Percentiles rank a stretch among this genome's conserved stretches.
phyloP scores from a whole-genome alignment of 1,284 basidiomycete species.

The Phylloporus gajari region DNA sequence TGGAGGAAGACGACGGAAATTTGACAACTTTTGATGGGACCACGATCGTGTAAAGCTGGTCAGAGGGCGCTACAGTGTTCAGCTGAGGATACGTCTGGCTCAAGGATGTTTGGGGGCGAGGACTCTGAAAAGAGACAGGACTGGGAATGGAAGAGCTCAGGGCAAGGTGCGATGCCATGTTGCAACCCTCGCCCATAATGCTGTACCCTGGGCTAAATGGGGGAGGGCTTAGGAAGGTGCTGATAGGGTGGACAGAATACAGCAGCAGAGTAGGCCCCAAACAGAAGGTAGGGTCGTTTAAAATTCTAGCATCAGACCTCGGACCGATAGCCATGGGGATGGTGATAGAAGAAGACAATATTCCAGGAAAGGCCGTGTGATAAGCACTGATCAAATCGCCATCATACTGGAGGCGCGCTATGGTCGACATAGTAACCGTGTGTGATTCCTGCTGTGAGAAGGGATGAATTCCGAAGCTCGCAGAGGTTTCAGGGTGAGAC shows the following conservation, averaged over 20 bases:
- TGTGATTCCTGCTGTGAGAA: not conserved
- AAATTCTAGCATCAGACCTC: not conserved
- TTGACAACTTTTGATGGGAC: conserved; percentile 24
- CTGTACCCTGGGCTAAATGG: not conserved
- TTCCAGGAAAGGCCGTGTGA: not conserved
- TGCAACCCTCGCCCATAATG: not conserved
- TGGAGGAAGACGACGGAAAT: conserved; percentile 8
- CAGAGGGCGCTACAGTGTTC: not conserved
- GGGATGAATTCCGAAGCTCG: not conserved
- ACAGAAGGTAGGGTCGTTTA: conserved; percentile 2
- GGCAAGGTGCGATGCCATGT: not conserved
- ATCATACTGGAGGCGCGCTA: not conserved
- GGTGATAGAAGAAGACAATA: conserved; percentile 3
- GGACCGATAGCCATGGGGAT: conserved; percentile 17
- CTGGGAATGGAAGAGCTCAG: not conserved
- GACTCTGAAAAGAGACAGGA: not conserved
- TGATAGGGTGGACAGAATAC: not conserved
- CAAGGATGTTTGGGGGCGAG: not conserved
- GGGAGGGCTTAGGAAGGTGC: not conserved
- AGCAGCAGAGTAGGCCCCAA: not conserved
- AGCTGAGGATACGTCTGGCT: not conserved
- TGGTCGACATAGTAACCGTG: conserved; percentile 19
- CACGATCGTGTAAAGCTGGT: not conserved
- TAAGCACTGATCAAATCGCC: conserved; percentile 15
- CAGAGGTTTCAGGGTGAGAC: not conserved